These are phyloP conservation scores for Trichothecium roseum DNA, from an alignment of 2,329 filamentous ascomycete species.

Conservation along the genomic window DNA sequence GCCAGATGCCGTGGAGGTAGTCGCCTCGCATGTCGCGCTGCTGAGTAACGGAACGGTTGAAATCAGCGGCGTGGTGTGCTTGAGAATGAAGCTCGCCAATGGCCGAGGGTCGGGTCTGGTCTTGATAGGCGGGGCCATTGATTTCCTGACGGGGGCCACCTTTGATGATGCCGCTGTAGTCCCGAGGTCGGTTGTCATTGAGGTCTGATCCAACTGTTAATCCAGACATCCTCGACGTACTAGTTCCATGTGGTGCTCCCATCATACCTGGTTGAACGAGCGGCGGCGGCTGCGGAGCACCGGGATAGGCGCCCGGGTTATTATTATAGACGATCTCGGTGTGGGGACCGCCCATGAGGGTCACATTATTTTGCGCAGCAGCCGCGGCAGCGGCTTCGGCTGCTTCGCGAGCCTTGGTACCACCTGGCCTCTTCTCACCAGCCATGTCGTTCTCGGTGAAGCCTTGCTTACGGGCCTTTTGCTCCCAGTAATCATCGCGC, in stretches of 20 bases:
- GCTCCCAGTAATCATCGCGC: slow-evolving; percentile 97
- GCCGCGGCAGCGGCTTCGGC: slow-evolving; percentile 57
- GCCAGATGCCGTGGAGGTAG: slow-evolving; percentile 74
- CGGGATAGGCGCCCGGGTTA: slow-evolving; percentile 53
- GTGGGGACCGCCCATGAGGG: slow-evolving; percentile 55
- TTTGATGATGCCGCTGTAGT: slow-evolving; percentile 69
- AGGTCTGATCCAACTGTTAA: slow-evolving; percentile 69
- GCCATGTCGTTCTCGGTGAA: slow-evolving; percentile 96
- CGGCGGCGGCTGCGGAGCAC: slow-evolving; percentile 51
- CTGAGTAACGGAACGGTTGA: slow-evolving; percentile 73
- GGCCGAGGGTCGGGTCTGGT: slow-evolving; percentile 67
- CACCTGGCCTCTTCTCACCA: slow-evolving; percentile 90
- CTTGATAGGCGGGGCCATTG: slow-evolving; percentile 77
- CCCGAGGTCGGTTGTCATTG: slow-evolving; percentile 65
- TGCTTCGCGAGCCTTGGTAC: slow-evolving; percentile 77
- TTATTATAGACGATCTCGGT: slow-evolving; percentile 85
- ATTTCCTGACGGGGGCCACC: slow-evolving; percentile 84
- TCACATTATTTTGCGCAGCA: slow-evolving; percentile 53
- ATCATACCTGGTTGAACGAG: slow-evolving; percentile 65
- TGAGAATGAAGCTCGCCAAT: slow-evolving; percentile 75
- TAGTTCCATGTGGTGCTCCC: slow-evolving; percentile 48
- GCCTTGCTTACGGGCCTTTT: slow-evolving; percentile 91
- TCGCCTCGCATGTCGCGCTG: slow-evolving; percentile 70
- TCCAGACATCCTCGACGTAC: slow-evolving; percentile 66
- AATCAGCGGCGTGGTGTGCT: slow-evolving; percentile 80